Percentiles rank a stretch among this genome's conserved stretches.
Conservation (phyloP, 2,329 filamentous ascomycete genomes). For the Aspergillaceae sp. region DNA sequence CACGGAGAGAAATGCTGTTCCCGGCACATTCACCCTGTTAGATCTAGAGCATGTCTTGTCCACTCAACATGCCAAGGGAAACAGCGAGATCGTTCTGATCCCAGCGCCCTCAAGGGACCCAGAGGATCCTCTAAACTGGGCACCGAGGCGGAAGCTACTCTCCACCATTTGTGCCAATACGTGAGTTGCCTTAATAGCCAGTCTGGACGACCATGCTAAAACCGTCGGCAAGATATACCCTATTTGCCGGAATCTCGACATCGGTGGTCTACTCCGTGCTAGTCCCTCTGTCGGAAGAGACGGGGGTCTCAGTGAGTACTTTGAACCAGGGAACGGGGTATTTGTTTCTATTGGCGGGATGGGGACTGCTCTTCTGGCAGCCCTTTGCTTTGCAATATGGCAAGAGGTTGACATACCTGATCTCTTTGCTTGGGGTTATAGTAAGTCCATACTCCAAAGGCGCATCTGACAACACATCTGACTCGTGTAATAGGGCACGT, state of each 20-base stretch:
- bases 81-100: constrained; percentile 34
- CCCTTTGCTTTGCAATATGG: constrained; percentile 40
- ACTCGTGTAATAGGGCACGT: constrained; percentile 12
- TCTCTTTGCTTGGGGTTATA: constrained; percentile 25
- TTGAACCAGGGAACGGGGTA: constrained; percentile 34
- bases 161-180: constrained; percentile 37
- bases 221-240: constrained; percentile 24
- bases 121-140: constrained; percentile 42
- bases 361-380: constrained; percentile 41
- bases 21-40: constrained; percentile 39
- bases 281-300: constrained; percentile 27
- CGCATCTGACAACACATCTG: neutral
- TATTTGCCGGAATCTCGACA: constrained; percentile 29
- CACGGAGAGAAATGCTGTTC: constrained; percentile 23
- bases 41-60: constrained; percentile 31
- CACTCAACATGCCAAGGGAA: constrained; percentile 22
- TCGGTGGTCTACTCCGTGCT: constrained; percentile 35
- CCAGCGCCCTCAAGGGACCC: constrained; percentile 38
- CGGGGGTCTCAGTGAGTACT: constrained; percentile 25
- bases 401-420: constrained; percentile 27
- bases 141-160: constrained; percentile 33
- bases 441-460: constrained; percentile 11
- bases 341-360: constrained; percentile 37
- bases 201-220: neutral
- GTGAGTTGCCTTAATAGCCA: constrained; percentile 12